A percentile compares a stretch with the other conserved stretches of the same genome.
Evolutionary conservation across 2,329 filamentous ascomycete genomes (phyloP).

Genomic region (Aschersonia sp.): DNA sequence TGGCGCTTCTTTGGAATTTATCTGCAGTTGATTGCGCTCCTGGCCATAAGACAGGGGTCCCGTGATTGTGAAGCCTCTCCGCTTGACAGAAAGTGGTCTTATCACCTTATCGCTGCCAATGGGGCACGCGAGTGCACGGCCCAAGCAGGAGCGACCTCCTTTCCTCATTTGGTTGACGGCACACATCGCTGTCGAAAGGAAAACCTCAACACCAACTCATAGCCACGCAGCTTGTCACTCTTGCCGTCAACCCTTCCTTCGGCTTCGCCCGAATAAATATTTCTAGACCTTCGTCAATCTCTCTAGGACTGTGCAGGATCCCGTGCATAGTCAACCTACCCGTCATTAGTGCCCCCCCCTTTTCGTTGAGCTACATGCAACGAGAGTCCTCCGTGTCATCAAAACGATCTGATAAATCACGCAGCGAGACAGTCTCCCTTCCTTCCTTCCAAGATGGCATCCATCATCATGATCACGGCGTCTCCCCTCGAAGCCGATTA

Average conservation of each 20-base stretch:
- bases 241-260: not conserved
- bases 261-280: not conserved
- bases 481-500: constrained; percentile 16
- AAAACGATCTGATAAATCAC: constrained; percentile 24
- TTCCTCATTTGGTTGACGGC: no score
- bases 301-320: constrained; percentile 33
- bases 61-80: no score
- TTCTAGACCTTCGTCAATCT: not conserved
- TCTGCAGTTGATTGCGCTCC: no score
- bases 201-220: not conserved
- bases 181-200: no score
- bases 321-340: constrained; percentile 33
- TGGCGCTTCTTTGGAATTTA: no score
- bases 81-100: no score
- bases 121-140: no score
- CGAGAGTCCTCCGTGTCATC: constrained; percentile 35
- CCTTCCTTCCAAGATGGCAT: constrained; percentile 42
- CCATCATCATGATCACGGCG: constrained; percentile 26
- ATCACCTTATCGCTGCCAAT: no score
- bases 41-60: no score
- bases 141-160: no score
- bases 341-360: constrained; percentile 12
- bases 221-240: not conserved
- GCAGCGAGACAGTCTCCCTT: constrained; percentile 17
- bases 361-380: constrained; percentile 47